A percentile compares a stretch with the other conserved stretches of the same genome.
Conservation (phyloP, 495 filamentous ascomycete species). For the Penicillium cataractarum region DNA sequence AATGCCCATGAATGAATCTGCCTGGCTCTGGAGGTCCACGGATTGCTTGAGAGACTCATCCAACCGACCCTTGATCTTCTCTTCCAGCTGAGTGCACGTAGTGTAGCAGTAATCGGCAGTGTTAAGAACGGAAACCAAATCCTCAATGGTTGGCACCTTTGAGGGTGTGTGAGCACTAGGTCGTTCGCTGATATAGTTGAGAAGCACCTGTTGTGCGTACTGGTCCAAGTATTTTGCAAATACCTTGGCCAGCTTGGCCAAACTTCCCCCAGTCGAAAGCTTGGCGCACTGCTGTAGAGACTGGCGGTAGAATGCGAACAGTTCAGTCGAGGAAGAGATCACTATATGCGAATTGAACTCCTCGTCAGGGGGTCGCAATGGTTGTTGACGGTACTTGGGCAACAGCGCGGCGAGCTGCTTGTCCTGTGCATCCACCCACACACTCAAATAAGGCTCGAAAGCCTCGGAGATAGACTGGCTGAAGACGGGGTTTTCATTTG, state of each 20-base stretch:
- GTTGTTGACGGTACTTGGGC: slow-evolving; percentile 85
- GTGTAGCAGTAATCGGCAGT: slow-evolving; percentile 97
- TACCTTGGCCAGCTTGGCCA: slow-evolving; percentile 82
- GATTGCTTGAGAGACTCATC: slow-evolving; percentile 73
- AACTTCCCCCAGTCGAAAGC: slow-evolving; percentile 82
- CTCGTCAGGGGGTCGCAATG: slow-evolving; percentile 79
- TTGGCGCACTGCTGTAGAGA: slow-evolving; percentile 94
- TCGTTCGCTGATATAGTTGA: slow-evolving; percentile 72
- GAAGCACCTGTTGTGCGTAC: slow-evolving; percentile 91
- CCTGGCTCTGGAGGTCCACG: slow-evolving; percentile 89
- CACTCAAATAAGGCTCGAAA: slow-evolving; percentile 93
- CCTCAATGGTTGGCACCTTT: slow-evolving; percentile 66
- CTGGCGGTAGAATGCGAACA: slow-evolving; percentile 94
- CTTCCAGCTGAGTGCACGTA: slow-evolving; percentile 88
- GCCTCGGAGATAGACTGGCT: slow-evolving; percentile 94
- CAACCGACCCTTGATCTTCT: slow-evolving; percentile 88
- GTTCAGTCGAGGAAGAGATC: slow-evolving; percentile 89
- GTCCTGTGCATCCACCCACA: slow-evolving; percentile 97
- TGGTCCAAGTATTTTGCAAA: slow-evolving; percentile 94
- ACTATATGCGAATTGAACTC: slow-evolving; percentile 92
- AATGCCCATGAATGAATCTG: slow-evolving; percentile 93
- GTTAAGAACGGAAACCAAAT: slow-evolving; percentile 84
- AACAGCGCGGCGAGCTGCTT: slow-evolving; percentile 84
- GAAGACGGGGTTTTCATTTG: slow-evolving; percentile 77
- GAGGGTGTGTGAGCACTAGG: slow-evolving; percentile 52